A percentile compares a stretch with the other conserved stretches of the same genome.
phyloP scores from a whole-genome alignment of 176 grass and related monocot genomes.

The Cenchrus americanus region DNA sequence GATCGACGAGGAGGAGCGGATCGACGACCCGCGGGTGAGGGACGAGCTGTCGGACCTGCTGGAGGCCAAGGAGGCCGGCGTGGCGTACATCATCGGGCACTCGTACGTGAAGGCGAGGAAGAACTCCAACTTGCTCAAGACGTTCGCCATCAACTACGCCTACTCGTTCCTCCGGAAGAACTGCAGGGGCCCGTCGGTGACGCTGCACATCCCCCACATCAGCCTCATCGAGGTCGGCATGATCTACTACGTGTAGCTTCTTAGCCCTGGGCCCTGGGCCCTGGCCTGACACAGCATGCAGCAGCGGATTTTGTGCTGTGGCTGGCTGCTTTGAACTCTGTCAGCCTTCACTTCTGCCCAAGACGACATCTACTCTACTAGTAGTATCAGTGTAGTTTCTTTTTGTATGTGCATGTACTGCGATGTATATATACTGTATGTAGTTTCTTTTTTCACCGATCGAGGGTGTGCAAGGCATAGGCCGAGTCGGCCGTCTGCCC shows the following conservation, averaged over 20 bases:
- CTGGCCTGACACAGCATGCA: neutral
- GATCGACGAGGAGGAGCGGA: conserved; percentile 48
- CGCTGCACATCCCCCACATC: conserved; percentile 71
- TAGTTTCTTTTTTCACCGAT: neutral
- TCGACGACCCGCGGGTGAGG: conserved; percentile 48
- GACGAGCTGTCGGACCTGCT: conserved; percentile 67
- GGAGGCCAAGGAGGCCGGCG: conserved; percentile 63
- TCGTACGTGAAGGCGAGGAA: conserved; percentile 79
- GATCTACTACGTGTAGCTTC: conserved; percentile 65
- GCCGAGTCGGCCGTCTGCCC: no score
- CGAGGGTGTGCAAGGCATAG: no score
- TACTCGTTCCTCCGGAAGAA: conserved; percentile 76
- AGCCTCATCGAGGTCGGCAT: conserved; percentile 83
- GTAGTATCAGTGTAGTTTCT: conserved; percentile 1
- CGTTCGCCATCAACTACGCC: conserved; percentile 61
- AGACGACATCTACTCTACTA: neutral
- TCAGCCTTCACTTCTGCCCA: neutral
- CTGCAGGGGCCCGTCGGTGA: conserved; percentile 68
- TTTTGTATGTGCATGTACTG: neutral
- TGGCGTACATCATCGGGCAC: conserved; percentile 75
- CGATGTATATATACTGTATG: neutral
- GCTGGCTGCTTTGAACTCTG: neutral
- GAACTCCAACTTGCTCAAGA: conserved; percentile 66
- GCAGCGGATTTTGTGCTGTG: neutral
- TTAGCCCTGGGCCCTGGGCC: no score